Evolutionary conservation across 2,329 filamentous ascomycete genomes (phyloP).

Genomic region (Grosmannia clavigera): DNA sequence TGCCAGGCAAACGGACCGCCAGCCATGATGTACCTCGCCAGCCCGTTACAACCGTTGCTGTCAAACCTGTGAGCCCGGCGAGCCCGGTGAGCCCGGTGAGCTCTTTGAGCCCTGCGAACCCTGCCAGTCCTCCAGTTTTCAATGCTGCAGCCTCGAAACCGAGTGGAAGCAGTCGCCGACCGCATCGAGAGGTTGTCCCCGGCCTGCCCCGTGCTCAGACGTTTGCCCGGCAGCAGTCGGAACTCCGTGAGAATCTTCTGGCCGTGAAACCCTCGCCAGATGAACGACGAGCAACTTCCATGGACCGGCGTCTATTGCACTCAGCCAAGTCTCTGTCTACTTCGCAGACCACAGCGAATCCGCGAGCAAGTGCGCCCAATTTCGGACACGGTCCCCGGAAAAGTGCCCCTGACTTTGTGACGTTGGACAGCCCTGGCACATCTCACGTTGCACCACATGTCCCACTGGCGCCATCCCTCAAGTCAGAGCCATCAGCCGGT

Average conservation of each 20-base stretch:
- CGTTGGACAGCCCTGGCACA: background rate
- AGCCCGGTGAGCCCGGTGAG: too few relatives aligned
- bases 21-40: background rate
- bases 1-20: background rate
- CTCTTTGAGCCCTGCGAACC: too few relatives aligned
- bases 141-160: background rate
- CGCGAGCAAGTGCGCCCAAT: constrained; percentile 21
- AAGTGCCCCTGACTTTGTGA: constrained; percentile 34
- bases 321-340: constrained; percentile 22
- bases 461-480: constrained; percentile 11
- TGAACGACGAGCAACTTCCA: constrained; percentile 61
- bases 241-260: constrained; percentile 60
- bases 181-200: constrained; percentile 55
- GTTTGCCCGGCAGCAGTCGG: constrained; percentile 73
- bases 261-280: constrained; percentile 49
- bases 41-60: background rate
- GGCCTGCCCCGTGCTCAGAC: constrained; percentile 66
- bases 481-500: background rate
- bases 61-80: too few relatives aligned
- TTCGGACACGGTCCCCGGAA: constrained; percentile 16
- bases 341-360: constrained; percentile 24
- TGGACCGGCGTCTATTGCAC: constrained; percentile 33
- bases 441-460: constrained; percentile 8
- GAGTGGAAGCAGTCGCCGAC: constrained; percentile 22
- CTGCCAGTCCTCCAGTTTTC: too few relatives aligned